Base-by-base conservation (phyloP, 2,329 filamentous ascomycete genomes). In the Aureobasidium sp. region DNA sequence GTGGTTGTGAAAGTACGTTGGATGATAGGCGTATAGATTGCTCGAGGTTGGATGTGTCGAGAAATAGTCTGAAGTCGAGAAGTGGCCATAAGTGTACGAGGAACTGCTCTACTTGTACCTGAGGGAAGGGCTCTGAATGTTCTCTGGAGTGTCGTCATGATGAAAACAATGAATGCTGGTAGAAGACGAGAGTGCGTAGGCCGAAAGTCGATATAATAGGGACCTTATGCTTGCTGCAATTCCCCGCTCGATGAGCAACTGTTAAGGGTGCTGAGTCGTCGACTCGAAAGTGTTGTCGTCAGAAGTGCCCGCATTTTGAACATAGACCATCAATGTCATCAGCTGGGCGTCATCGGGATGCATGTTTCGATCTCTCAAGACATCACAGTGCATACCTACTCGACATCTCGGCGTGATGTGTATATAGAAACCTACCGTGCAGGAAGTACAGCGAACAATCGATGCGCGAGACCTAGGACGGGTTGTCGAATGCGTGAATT, bases 281-380 rank as follows among this genome's bases (percentile, higher is more conserved):
- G 47, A 57, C 29, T 36, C n/a, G 36, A 36, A 54, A 42, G 41
- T 57, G 39, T 10, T 57, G 53, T 57, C 53, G 53, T 57, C 53
- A 57, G 53, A 57, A 32, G 39, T 47, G 50, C 50, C 50, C 50
- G 37, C 50, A 42, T 30, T 53, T 41, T 41, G 21, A 9, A 36
- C 5, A 11, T 5, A 39, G 29, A 29, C 39, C 53, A 57, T 57
- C 53, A 57, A 57, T 57, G 53, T 57, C 53, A 57, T 57, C 53
- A 52, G 49, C 3, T 16, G 13, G 41, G 53, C 53, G 53, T 57
- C 53, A 57, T 57, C 16, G 30, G 30, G 37, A 29, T 11, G 16
- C 8, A 15, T 29, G 15, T 36, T 53, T 15, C 27, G 52, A 54
- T 54, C 29, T 30, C 25, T 21, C 39, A 6, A 42, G 25, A 32